A percentile compares a stretch with the other conserved stretches of the same genome.
Evolutionary conservation across 768 basidiomycete genomes (phyloP).

Genomic region (Termitomyces sp.): DNA sequence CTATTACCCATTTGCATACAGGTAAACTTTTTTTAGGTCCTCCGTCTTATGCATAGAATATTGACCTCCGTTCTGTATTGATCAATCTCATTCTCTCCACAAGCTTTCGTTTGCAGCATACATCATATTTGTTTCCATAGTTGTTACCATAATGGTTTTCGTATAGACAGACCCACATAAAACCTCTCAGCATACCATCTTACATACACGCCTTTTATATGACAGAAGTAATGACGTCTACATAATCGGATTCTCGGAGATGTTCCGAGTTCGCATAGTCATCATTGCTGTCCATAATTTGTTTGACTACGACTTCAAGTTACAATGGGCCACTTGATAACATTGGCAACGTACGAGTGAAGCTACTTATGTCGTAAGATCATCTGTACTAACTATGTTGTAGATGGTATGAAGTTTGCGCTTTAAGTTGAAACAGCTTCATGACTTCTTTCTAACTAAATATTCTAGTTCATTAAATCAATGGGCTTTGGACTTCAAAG

Average conservation of each 20-base stretch:
- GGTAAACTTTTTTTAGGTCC: slow-evolving; percentile 22
- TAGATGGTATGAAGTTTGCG: slow-evolving; percentile 12
- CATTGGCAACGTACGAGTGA: slow-evolving; percentile 67
- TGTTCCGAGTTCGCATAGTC: background rate
- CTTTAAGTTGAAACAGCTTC: background rate
- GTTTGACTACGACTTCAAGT: background rate
- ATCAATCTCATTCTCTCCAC: background rate
- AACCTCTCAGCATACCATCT: slow-evolving; percentile 2
- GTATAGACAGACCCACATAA: slow-evolving; percentile 6
- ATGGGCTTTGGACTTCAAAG: slow-evolving; percentile 96
- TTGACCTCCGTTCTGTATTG: background rate
- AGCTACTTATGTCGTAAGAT: background rate
- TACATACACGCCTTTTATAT: no score
- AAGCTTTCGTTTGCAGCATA: slow-evolving; percentile 9
- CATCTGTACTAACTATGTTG: background rate
- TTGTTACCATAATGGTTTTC: slow-evolving; percentile 12
- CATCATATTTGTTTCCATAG: slow-evolving; percentile 15
- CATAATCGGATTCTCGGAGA: background rate
- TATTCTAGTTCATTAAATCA: slow-evolving; percentile 81
- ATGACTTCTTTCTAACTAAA: background rate
- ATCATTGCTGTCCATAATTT: background rate
- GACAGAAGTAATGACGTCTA: background rate
- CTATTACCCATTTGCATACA: background rate
- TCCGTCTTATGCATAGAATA: slow-evolving; percentile 26
- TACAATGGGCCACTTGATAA: slow-evolving; percentile 84